phyloP scores from a whole-genome alignment of 805 yeast genomes.

The Candida tibetensis region DNA sequence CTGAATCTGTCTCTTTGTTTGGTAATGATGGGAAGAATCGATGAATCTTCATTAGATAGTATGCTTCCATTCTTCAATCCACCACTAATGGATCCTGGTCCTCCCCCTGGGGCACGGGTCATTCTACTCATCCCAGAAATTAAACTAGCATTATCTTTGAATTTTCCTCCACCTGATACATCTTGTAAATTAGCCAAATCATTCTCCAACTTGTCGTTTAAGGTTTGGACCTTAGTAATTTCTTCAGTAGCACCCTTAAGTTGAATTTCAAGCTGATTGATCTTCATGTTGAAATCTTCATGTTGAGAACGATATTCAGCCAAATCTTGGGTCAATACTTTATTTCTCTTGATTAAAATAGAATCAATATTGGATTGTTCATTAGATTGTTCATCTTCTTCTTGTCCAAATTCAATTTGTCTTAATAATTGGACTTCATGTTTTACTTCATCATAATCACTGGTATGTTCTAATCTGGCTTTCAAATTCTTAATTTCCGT shows the following conservation, averaged over 20 bases:
- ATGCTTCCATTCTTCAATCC: slow-evolving; percentile 21
- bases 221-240: slow-evolving; percentile 38
- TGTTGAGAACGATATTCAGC: slow-evolving; percentile 63
- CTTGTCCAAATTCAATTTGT: slow-evolving; percentile 70
- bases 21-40: slow-evolving; percentile 80
- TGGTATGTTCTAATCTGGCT: slow-evolving; percentile 46
- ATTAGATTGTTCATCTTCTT: slow-evolving; percentile 30
- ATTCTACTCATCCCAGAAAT: slow-evolving; percentile 54
- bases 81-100: slow-evolving; percentile 26
- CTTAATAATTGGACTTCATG: slow-evolving; percentile 69
- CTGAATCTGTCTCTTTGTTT: slow-evolving; percentile 95
- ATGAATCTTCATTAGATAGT: slow-evolving; percentile 37
- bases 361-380: slow-evolving; percentile 45
- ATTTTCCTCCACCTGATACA: slow-evolving; percentile 35
- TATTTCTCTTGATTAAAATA: slow-evolving; percentile 67
- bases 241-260: slow-evolving; percentile 35
- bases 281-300: slow-evolving; percentile 42
- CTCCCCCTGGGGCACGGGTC: slow-evolving; percentile 30
- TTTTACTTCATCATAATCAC: slow-evolving; percentile 80
- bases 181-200: slow-evolving; percentile 66
- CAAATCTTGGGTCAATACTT: slow-evolving; percentile 66
- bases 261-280: slow-evolving; percentile 39
- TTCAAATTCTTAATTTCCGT: slow-evolving; percentile 52
- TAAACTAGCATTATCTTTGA: slow-evolving; percentile 63
- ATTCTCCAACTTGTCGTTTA: slow-evolving; percentile 65